phyloP scores from a whole-genome alignment of 352 stramenopile genomes.

The Peronospora belbahrii region DNA sequence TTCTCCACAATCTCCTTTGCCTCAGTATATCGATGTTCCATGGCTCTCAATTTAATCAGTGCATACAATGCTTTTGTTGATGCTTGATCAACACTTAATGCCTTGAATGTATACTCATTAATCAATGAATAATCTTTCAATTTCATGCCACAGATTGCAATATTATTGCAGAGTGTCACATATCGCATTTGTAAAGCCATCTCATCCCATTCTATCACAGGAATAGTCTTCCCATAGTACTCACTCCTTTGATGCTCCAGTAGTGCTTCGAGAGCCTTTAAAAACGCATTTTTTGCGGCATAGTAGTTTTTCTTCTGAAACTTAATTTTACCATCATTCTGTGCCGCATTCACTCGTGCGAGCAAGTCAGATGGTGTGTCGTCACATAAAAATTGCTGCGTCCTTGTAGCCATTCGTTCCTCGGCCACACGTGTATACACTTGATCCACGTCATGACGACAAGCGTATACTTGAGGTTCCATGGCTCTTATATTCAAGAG shows the following conservation, averaged over 20 bases:
- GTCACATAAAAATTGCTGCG: constrained; percentile 13
- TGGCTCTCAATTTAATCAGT: constrained; percentile 51
- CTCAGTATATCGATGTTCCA: constrained; percentile 52
- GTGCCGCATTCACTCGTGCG: constrained; percentile 34
- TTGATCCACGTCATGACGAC: constrained; percentile 28
- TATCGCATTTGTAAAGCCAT: constrained; percentile 30
- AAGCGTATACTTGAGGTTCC: constrained; percentile 19
- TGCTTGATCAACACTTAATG: constrained; percentile 35
- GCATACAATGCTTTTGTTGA: constrained; percentile 67
- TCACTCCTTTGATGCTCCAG: constrained; percentile 36
- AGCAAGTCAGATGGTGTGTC: constrained; percentile 23
- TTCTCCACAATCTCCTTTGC: constrained; percentile 30
- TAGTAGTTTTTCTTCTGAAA: constrained; percentile 61
- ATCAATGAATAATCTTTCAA: constrained; percentile 43
- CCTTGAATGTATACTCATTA: constrained; percentile 49
- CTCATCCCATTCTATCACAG: constrained; percentile 38
- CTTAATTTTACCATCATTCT: constrained; percentile 55
- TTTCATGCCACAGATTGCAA: constrained; percentile 74
- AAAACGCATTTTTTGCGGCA: constrained; percentile 60
- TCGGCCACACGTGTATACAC: constrained; percentile 35
- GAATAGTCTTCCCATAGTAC: constrained; percentile 35
- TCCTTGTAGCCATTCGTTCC: constrained; percentile 11
- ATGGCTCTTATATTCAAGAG: constrained; percentile 36
- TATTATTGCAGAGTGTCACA: constrained; percentile 67
- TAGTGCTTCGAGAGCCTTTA: constrained; percentile 34